These are phyloP conservation scores for Penicillium sp. DNA, from an alignment of 2,329 filamentous ascomycete genomes.

Conservation along the genomic window DNA sequence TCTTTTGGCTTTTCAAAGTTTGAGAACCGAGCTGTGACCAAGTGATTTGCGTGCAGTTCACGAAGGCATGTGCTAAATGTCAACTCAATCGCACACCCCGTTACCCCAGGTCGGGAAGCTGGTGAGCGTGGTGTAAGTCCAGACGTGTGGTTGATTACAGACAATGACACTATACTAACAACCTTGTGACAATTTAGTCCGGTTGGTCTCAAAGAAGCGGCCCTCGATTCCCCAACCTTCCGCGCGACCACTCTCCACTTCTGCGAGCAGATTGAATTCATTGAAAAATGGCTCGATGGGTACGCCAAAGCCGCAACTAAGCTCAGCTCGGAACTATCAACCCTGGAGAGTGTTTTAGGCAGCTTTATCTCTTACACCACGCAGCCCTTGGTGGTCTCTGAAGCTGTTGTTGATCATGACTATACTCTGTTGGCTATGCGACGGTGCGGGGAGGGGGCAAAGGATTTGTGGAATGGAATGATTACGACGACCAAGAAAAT, in stretches of 20 bases:
- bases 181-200: constrained; percentile 47
- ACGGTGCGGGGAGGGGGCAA: constrained; percentile 74
- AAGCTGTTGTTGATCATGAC: constrained; percentile 87
- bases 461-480: constrained; percentile 79
- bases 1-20: too few species aligned
- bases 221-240: constrained; percentile 93
- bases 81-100: constrained; percentile 34
- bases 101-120: constrained; percentile 42
- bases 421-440: constrained; percentile 85
- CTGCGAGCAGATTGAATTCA: constrained; percentile 79
- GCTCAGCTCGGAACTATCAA: constrained; percentile 59
- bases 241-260: constrained; percentile 82
- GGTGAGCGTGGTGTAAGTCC: constrained; percentile 43
- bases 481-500: constrained; percentile 69
- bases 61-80: constrained; percentile 40
- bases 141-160: neutral
- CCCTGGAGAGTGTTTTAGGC: constrained; percentile 74
- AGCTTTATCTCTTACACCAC: constrained; percentile 67
- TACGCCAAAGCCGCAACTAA: constrained; percentile 59
- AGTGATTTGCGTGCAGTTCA: too few species aligned
- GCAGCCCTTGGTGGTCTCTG: constrained; percentile 67
- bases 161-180: constrained; percentile 10
- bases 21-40: too few species aligned
- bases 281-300: constrained; percentile 85
- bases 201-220: constrained; percentile 86